phyloP scores from a whole-genome alignment of 345 rosid genomes.

The Syzygium oleosum region DNA sequence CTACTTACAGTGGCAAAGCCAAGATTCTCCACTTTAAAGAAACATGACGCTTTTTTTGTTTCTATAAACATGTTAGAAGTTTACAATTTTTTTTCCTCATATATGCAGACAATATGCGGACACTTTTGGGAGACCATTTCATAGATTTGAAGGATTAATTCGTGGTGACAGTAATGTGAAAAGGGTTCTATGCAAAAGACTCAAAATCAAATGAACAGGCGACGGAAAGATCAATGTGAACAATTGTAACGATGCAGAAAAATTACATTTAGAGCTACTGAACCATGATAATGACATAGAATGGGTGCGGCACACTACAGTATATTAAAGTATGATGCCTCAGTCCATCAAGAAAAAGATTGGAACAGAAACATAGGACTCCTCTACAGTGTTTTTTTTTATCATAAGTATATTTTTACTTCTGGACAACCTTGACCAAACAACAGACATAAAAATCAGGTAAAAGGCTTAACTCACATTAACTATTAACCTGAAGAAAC shows the following conservation, averaged over 20 bases:
- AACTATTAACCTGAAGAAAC: background rate
- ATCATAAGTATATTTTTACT: background rate
- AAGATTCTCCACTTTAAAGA: background rate
- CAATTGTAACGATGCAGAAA: background rate
- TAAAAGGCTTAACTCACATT: background rate
- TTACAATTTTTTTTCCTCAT: background rate
- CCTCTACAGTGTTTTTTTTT: background rate
- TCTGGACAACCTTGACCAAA: background rate
- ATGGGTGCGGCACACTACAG: background rate
- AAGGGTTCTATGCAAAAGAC: background rate
- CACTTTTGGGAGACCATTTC: background rate
- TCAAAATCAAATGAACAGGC: background rate
- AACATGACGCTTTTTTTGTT: background rate
- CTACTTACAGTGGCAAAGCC: background rate
- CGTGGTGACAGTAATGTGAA: background rate
- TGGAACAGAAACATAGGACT: background rate
- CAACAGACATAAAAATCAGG: background rate
- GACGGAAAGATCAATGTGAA: background rate
- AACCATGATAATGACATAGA: background rate
- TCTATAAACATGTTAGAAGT: background rate
- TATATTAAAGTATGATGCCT: background rate
- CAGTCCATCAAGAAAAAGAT: background rate
- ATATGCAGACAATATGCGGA: background rate
- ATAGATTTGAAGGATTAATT: background rate
- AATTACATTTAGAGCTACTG: background rate